phyloP scores from a whole-genome alignment of 164 flowering plant genomes.

The grape (Vitis vinifera) region ASM3070453v1 NC_081822.1:7034001-7034500 shows the following conservation, averaged over 20 bases:
- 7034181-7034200: constrained; percentile 85
- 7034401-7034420: constrained; percentile 31
- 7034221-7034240: constrained; percentile 76
- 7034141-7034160: neutral
- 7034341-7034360: constrained; percentile 88
- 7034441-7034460: constrained; percentile 38
- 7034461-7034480: constrained; percentile 22
- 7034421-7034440: constrained; percentile 30
- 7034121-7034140: neutral
- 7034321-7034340: constrained; percentile 58
- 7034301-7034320: constrained; percentile 40
- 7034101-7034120: neutral
- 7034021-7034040: neutral
- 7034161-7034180: constrained; percentile 39
- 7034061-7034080: too few relatives aligned
- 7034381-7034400: constrained; percentile 57
- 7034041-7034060: neutral
- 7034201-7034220: constrained; percentile 92
- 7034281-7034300: constrained; percentile 36
- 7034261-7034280: constrained; percentile 62
- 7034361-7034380: constrained; percentile 73
- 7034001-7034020: neutral
- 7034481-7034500: constrained; percentile 48
- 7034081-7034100: neutral
- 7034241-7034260: constrained; percentile 54